Evolutionary conservation across 2,329 filamentous ascomycete genomes (phyloP).

Genomic region (Verticillium longisporum): DNA sequence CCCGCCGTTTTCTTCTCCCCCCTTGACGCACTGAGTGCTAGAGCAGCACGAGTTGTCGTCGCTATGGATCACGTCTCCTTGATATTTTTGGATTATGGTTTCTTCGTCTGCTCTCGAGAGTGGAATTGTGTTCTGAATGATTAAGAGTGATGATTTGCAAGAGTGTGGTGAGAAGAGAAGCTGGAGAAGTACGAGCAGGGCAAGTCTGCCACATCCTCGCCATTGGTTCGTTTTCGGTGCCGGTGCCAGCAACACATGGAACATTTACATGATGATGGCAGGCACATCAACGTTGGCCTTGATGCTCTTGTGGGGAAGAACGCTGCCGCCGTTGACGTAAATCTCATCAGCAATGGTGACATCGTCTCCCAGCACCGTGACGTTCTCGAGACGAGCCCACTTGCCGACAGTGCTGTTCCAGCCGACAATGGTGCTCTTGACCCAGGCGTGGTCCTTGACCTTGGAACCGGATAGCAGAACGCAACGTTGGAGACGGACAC

Average conservation of each 20-base stretch:
- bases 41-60: background rate
- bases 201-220: slow-evolving; percentile 1
- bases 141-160: background rate
- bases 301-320: slow-evolving; percentile 97
- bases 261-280: slow-evolving; percentile 58
- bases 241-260: background rate
- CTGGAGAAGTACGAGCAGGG: slow-evolving; percentile 3
- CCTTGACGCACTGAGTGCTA: background rate
- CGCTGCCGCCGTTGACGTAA: slow-evolving; percentile 89
- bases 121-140: background rate
- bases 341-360: slow-evolving; percentile 97
- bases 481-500: slow-evolving; percentile 87
- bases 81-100: background rate
- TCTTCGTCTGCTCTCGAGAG: background rate
- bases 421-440: slow-evolving; percentile 97
- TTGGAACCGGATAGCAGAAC: slow-evolving; percentile 85
- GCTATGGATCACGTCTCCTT: background rate
- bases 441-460: slow-evolving; percentile 97
- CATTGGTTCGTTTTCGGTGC: background rate
- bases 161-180: background rate
- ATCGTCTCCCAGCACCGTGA: slow-evolving; percentile 95
- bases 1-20: background rate
- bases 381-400: slow-evolving; percentile 96
- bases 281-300: slow-evolving; percentile 90
- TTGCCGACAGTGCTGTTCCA: slow-evolving; percentile 96